Percentiles rank a stretch among this genome's conserved stretches.
phyloP scores from a whole-genome alignment of 768 basidiomycete genomes.

The Tricholoma terreum region DNA sequence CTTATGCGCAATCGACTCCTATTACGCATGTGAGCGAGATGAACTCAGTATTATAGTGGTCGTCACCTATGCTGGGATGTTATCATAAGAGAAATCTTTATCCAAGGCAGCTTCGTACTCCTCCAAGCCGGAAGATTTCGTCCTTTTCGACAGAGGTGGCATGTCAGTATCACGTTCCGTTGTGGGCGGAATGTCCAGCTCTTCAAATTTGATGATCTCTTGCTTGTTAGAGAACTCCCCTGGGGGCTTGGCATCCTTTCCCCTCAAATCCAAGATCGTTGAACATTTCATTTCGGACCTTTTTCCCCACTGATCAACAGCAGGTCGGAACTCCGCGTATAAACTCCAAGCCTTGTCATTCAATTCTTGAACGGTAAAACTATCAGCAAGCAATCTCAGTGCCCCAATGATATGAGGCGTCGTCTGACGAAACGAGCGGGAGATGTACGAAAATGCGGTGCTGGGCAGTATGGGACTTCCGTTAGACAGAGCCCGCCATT shows the following conservation, averaged over 20 bases:
- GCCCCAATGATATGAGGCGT: constrained; percentile 77
- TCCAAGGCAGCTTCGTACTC: constrained; percentile 54
- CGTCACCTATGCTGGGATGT: constrained; percentile 16
- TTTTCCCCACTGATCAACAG: constrained; percentile 81
- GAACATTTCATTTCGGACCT: constrained; percentile 70
- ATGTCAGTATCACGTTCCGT: constrained; percentile 14
- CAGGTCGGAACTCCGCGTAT: constrained; percentile 86
- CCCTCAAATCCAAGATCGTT: constrained; percentile 61
- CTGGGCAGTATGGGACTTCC: constrained; percentile 68
- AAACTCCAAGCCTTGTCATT: constrained; percentile 70
- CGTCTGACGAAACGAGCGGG: constrained; percentile 75
- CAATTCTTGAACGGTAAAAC: constrained; percentile 55
- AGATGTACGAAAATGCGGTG: constrained; percentile 82
- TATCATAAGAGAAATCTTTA: constrained; percentile 42
- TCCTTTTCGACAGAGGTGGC: constrained; percentile 37
- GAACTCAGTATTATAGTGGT: constrained; percentile 4
- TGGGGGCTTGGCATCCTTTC: constrained; percentile 19
- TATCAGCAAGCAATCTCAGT: constrained; percentile 62
- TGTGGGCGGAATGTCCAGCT: constrained; percentile 7
- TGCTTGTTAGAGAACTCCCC: constrained; percentile 9
- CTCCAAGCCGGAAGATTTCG: constrained; percentile 38
- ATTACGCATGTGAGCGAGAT: neutral
- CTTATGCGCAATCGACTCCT: neutral
- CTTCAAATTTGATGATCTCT: constrained; percentile 18
- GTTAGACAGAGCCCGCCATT: constrained; percentile 82